Evolutionary conservation across 768 basidiomycete genomes (phyloP).

Genomic region (Kwoniella bestiolae): DNA sequence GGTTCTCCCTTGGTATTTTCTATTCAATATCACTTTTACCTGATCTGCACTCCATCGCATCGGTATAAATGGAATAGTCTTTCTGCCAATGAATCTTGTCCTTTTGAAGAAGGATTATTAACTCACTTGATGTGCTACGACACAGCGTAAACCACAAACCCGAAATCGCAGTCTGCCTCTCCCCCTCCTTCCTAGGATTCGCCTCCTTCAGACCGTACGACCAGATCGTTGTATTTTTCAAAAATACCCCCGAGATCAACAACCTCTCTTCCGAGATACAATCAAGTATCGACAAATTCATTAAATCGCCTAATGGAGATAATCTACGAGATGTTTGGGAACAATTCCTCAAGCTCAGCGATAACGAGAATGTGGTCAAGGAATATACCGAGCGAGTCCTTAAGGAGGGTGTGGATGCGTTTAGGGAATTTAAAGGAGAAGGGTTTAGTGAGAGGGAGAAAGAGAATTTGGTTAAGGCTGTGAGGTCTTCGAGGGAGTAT

Average conservation of each 20-base stretch:
- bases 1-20: not conserved
- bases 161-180: slow-evolving; percentile 75
- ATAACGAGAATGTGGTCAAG: slow-evolving; percentile 38
- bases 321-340: slow-evolving; percentile 66
- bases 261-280: slow-evolving; percentile 65
- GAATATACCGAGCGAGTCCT: slow-evolving; percentile 63
- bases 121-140: not conserved
- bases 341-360: slow-evolving; percentile 62
- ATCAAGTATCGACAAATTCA: slow-evolving; percentile 63
- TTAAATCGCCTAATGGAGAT: slow-evolving; percentile 56
- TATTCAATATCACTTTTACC: not conserved
- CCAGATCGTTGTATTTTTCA: slow-evolving; percentile 69
- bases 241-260: slow-evolving; percentile 72
- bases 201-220: slow-evolving; percentile 86
- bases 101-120: not conserved
- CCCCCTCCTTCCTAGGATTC: slow-evolving; percentile 75
- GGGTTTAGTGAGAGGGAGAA: slow-evolving; percentile 25
- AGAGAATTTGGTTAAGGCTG: slow-evolving; percentile 38
- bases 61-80: too few species aligned
- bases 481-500: slow-evolving; percentile 35
- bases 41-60: too few species aligned
- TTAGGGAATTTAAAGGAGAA: slow-evolving; percentile 19
- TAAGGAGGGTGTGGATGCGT: slow-evolving; percentile 59
- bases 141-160: slow-evolving; percentile 52
- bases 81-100: too few species aligned